phyloP scores from a whole-genome alignment of 768 basidiomycete species.

The Pholiota molesta region DNA sequence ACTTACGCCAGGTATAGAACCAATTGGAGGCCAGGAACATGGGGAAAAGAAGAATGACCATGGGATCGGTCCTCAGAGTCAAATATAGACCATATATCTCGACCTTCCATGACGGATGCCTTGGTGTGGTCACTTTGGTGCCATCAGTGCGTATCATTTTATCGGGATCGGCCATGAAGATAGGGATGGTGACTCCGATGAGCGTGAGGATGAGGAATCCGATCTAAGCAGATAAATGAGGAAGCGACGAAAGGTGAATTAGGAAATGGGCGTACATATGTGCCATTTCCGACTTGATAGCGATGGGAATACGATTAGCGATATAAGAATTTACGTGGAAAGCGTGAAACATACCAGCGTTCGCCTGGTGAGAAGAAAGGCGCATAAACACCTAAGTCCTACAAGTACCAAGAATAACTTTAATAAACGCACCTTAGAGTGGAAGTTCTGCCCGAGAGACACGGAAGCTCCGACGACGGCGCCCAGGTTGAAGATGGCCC shows the following conservation, averaged over 20 bases:
- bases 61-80: conserved; percentile 69
- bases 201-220: conserved; percentile 74
- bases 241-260: neutral
- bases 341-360: conserved; percentile 39
- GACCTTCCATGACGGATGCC: conserved; percentile 77
- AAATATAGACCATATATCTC: conserved; percentile 74
- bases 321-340: neutral
- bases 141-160: conserved; percentile 79
- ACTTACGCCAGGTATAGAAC: conserved; percentile 85
- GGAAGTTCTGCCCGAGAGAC: conserved; percentile 70
- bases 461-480: conserved; percentile 80
- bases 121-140: conserved; percentile 60
- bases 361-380: conserved; percentile 32
- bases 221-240: conserved; percentile 47
- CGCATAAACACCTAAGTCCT: conserved; percentile 20
- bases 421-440: conserved; percentile 53
- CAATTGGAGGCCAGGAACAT: conserved; percentile 87
- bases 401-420: neutral
- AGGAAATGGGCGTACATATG: conserved; percentile 58
- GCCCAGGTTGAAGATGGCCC: conserved; percentile 83
- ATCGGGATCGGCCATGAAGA: conserved; percentile 71
- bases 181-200: conserved; percentile 67
- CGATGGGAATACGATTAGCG: neutral
- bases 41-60: conserved; percentile 76
- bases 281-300: conserved; percentile 63